Conservation (phyloP, 352 stramenopile species). For the Phytophthora pini region DNA sequence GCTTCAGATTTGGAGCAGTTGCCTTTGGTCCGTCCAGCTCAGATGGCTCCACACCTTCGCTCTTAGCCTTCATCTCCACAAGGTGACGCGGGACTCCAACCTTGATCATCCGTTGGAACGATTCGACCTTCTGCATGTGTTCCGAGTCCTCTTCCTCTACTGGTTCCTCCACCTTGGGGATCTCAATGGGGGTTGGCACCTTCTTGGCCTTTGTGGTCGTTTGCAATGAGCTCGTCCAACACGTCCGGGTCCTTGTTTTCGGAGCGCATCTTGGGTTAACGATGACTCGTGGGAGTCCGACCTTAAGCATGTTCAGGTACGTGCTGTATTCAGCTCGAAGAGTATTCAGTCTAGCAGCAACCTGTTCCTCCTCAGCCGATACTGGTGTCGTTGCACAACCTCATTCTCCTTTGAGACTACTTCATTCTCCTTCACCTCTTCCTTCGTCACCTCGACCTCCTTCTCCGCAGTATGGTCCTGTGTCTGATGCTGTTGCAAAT, state of each 20-base stretch:
- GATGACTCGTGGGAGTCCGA: constrained; percentile 65
- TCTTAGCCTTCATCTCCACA: constrained; percentile 71
- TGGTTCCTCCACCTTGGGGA: constrained; percentile 28
- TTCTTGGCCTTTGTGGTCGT: constrained; percentile 37
- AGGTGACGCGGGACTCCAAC: constrained; percentile 61
- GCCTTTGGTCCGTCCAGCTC: constrained; percentile 41
- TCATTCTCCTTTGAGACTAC: constrained; percentile 20
- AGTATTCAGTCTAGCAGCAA: constrained; percentile 17
- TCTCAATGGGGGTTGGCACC: constrained; percentile 42
- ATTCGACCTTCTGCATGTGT: constrained; percentile 52
- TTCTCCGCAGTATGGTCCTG: constrained; percentile 10
- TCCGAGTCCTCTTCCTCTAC: constrained; percentile 44
- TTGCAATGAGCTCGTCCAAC: constrained; percentile 58
- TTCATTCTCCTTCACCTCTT: constrained; percentile 3
- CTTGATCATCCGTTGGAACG: constrained; percentile 78
- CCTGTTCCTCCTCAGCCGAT: constrained; percentile 14
- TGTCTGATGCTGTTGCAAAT: constrained; percentile 21
- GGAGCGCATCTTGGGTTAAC: constrained; percentile 74
- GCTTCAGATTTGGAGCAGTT: constrained; percentile 16
- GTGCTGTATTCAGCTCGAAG: constrained; percentile 39
- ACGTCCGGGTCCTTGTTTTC: constrained; percentile 64
- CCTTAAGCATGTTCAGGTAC: constrained; percentile 87
- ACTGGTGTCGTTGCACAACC: constrained; percentile 16
- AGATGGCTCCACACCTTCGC: constrained; percentile 53
- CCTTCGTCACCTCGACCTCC: background rate